Evolutionary conservation across 805 yeast species (phyloP).

Genomic region (Brettanomyces nanus): DNA sequence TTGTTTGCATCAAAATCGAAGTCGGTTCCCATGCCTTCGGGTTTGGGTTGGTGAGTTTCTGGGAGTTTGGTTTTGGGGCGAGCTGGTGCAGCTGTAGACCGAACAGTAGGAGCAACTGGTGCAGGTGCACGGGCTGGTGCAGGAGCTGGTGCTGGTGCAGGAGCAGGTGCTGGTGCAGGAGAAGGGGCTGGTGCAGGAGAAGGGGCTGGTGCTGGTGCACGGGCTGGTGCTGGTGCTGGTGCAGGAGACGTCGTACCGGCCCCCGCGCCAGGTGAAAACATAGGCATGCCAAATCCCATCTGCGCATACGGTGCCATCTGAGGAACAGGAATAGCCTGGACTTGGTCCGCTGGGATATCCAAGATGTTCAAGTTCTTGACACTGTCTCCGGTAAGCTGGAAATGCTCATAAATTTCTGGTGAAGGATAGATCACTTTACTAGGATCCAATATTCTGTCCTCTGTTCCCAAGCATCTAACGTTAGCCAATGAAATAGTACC

Average conservation of each 20-base stretch:
- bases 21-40: constrained; percentile 52
- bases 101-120: not conserved
- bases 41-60: constrained; percentile 7
- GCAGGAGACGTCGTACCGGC: constrained; percentile 5
- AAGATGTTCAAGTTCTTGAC: constrained; percentile 83
- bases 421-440: constrained; percentile 64
- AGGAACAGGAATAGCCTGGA: constrained; percentile 43
- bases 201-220: constrained; percentile 8
- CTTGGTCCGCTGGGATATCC: constrained; percentile 60
- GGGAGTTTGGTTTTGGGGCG: not conserved
- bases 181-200: constrained; percentile 9
- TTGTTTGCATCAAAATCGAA: constrained; percentile 72
- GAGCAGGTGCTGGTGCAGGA: constrained; percentile 7
- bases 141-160: constrained; percentile 8
- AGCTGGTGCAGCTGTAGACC: not conserved
- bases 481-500: constrained; percentile 78
- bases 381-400: constrained; percentile 85
- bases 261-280: constrained; percentile 7
- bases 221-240: constrained; percentile 10
- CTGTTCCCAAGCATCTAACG: constrained; percentile 86
- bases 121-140: not conserved
- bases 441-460: constrained; percentile 73
- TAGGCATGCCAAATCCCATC: constrained; percentile 12
- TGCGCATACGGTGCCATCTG: constrained; percentile 17
- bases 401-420: constrained; percentile 60